Evolutionary conservation across 2,329 filamentous ascomycete genomes (phyloP).

Genomic region (Dichotomopilus funicola): DNA sequence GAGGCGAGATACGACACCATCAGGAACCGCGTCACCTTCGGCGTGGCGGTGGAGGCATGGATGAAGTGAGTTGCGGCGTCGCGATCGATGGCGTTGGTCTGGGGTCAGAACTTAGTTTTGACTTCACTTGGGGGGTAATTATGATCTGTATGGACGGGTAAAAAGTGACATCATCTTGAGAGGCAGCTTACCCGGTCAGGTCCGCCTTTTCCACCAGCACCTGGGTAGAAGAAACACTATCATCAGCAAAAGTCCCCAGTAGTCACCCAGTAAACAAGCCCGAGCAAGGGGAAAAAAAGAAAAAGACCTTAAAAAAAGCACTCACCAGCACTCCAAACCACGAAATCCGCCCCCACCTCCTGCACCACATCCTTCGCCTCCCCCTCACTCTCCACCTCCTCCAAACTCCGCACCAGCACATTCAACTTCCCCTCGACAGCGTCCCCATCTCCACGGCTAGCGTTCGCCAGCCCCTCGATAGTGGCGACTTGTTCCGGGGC

Average conservation of each 20-base stretch:
- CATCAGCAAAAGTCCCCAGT: too few relatives aligned
- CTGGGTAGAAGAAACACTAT: constrained; percentile 24
- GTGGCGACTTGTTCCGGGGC: constrained; percentile 58
- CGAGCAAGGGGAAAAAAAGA: too few relatives aligned
- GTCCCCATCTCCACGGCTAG: constrained; percentile 28
- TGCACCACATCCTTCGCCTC: constrained; percentile 59
- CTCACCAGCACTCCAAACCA: constrained; percentile 62
- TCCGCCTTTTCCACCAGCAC: constrained; percentile 54
- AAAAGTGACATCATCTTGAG: too few relatives aligned
- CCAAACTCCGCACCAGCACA: constrained; percentile 64
- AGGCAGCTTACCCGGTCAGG: constrained; percentile 33
- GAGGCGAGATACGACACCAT: constrained; percentile 56
- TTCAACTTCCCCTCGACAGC: constrained; percentile 48
- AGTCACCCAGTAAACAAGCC: too few relatives aligned
- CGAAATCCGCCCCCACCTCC: constrained; percentile 55
- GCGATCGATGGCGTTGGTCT: constrained; percentile 54
- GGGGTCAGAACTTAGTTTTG: not conserved
- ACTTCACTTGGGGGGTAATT: too few relatives aligned
- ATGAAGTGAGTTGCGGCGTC: constrained; percentile 60
- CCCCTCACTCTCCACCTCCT: constrained; percentile 58
- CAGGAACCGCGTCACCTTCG: constrained; percentile 54
- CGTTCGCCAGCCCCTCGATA: constrained; percentile 53
- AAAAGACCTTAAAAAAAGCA: not conserved
- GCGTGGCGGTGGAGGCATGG: constrained; percentile 48
- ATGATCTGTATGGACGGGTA: too few relatives aligned